These are phyloP conservation scores for Apiotrichum gamsii DNA, from an alignment of 1,284 basidiomycete genomes.

Conservation along the genomic window DNA sequence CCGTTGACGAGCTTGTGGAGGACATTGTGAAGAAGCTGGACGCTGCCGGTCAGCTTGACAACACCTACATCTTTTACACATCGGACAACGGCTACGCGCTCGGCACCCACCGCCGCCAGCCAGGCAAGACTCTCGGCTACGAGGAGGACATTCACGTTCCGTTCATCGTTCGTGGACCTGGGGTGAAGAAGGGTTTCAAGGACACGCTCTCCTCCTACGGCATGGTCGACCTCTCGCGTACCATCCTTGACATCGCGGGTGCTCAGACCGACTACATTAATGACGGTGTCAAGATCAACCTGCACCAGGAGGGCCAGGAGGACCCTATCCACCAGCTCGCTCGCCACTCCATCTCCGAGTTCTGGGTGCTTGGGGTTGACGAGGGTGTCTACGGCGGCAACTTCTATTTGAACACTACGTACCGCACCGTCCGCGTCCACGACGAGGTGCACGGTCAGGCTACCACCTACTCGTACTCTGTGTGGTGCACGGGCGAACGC, in stretches of 20 bases:
- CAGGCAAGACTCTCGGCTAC: constrained; percentile 37
- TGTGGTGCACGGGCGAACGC: constrained; percentile 43
- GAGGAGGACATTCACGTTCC: constrained; percentile 40
- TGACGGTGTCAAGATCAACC: constrained; percentile 31
- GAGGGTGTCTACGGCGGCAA: constrained; percentile 29
- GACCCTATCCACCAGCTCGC: constrained; percentile 8
- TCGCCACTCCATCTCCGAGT: constrained; percentile 29
- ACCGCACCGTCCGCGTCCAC: constrained; percentile 33
- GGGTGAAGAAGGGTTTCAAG: constrained; percentile 16
- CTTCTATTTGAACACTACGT: constrained; percentile 25
- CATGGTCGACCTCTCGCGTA: constrained; percentile 35
- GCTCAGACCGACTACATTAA: constrained; percentile 29
- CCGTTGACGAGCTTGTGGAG: constrained; percentile 40
- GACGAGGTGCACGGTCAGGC: constrained; percentile 13
- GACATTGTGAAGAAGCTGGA: constrained; percentile 29
- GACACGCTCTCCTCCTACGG: constrained; percentile 24
- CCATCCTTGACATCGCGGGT: constrained; percentile 37
- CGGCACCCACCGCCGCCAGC: constrained; percentile 35
- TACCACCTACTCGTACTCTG: constrained; percentile 27
- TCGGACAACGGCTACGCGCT: constrained; percentile 40
- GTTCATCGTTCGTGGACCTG: constrained; percentile 32
- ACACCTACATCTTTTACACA: constrained; percentile 40
- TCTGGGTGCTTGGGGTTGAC: constrained; percentile 31
- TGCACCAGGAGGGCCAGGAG: constrained; percentile 9
- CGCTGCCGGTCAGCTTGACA: constrained; percentile 26